Base-by-base conservation (phyloP, 2,329 filamentous ascomycete genomes). In the Furcasterigmium furcatum region DNA sequence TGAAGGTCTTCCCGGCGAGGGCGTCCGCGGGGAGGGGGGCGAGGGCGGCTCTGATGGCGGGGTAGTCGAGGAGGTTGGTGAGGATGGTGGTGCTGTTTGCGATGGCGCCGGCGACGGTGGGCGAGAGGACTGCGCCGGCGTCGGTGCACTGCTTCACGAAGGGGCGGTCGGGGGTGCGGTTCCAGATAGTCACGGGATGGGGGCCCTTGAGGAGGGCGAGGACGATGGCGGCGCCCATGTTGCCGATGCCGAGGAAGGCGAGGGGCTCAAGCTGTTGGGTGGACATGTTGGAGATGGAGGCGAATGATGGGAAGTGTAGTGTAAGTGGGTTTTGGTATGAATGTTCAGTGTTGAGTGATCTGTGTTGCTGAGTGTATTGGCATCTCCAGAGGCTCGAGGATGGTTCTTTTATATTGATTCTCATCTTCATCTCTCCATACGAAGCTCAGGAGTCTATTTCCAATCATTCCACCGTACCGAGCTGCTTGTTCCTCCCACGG, bases 1-100 rank as follows among this genome's bases (percentile, higher is more conserved):
- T 45, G 45, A 61, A 44, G 1, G 49, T 55, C 43, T 61, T 61
- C 34, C 48, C 53, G 3, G 45, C 21, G 13, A 59, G 43, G 27
- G 22, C 39, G 13, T 18, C 14, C 5, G 22, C 29, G 19, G 45
- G 39, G 20, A 39, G 38, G 41, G 47, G 16, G 27, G 41, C 25
- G 29, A 48, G 35, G 19, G 44, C 30, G 3, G 41, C 39, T 10
- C 49, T 46, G 24, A 61, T 46, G 42, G 48, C 20, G 19, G 43
- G 29, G 46, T 61, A 60, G 52, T 59, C 54, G 32, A 60, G 44
- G 32, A 60, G 46, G 41, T 56, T 59, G 45, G 60, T 38, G 35
- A 61, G 36, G 46, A 57, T 40, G 30, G 45, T 43, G n/a, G 45
- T 25, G 49, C 45, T 52, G n/a, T 35, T 21, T 14, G 29, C n/a